Base-by-base conservation (phyloP, 1,284 basidiomycete species). In the Melanopsichium pennsylvanicum region DNA sequence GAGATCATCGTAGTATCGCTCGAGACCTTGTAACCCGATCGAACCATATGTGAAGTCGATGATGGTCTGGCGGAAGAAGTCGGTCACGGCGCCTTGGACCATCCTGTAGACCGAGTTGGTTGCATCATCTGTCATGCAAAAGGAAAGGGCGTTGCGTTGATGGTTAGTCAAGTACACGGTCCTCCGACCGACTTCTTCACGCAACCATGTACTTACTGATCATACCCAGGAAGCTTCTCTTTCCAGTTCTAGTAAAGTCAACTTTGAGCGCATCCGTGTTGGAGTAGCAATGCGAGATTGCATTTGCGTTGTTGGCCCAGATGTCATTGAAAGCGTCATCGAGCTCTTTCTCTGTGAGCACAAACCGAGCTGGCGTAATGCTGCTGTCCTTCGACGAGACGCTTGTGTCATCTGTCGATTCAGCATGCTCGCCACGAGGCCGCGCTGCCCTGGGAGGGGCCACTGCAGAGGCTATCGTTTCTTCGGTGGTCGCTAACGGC, bases 181-280 rank as follows among this genome's bases (percentile, higher is more conserved):
- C n/a, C n/a, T n/a, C n/a, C n/a, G n/a, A n/a, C n/a, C n/a, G n/a
- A n/a, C n/a, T n/a, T n/a, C n/a, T n/a, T n/a, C n/a, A n/a, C n/a
- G n/a, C n/a, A 22, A 18, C n/a, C 26, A 22, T 35, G 32, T 61
- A 50, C 48, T 31, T 27, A 50, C 48, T 68, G 45, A 76, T 74
- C 84, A 97, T 87, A 2, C 95, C 95, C 32, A 87, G 86, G 22
- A 96, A 83, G 80, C 97, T 94, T 18, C 95, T 88, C 83, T 92
- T 95, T 25, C 95, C 95, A 0, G 94, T 97, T 3, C 75, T 46
- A 0, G 93, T 95, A 76, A 93, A 97, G 82, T 96, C 93, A n/a
- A 93, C 92, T 87, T 97, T 97, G 42, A 97, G 84, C 16, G 92
- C 92, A 43, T 90, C 91, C 0, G 92, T 75, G 38, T 75, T 75